phyloP scores from a whole-genome alignment of 1,284 basidiomycete species.

The Puccinia novopanici region DNA sequence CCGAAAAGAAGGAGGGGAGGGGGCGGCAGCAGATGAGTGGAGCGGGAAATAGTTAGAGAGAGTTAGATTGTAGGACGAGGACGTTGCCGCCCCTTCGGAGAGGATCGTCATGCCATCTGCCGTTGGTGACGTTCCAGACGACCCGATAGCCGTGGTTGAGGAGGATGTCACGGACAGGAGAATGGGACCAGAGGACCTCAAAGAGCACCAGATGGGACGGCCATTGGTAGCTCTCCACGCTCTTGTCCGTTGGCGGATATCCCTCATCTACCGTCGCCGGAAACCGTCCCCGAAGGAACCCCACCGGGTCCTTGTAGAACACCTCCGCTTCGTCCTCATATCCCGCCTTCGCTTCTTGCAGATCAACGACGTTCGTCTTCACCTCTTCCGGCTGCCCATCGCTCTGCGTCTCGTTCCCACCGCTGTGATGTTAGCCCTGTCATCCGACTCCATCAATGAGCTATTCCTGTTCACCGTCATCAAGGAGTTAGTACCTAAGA shows the following conservation, averaged over 20 bases:
- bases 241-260: slow-evolving; percentile 68
- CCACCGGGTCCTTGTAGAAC: slow-evolving; percentile 75
- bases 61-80: slow-evolving; percentile 64
- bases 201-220: slow-evolving; percentile 79
- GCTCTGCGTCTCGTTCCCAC: slow-evolving; percentile 49
- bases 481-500: background rate
- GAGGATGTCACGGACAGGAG: slow-evolving; percentile 61
- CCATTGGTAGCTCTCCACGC: slow-evolving; percentile 71
- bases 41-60: background rate
- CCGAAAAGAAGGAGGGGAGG: background rate
- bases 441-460: background rate
- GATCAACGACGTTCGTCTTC: no score
- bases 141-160: slow-evolving; percentile 68
- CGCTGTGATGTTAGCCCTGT: slow-evolving; percentile 54
- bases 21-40: no score
- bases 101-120: slow-evolving; percentile 75
- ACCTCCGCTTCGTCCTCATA: slow-evolving; percentile 81
- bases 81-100: slow-evolving; percentile 73
- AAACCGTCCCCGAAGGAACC: slow-evolving; percentile 70
- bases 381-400: slow-evolving; percentile 29
- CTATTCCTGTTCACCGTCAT: slow-evolving; percentile 14
- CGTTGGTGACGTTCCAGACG: slow-evolving; percentile 69
- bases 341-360: slow-evolving; percentile 58
- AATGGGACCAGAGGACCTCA: slow-evolving; percentile 67
- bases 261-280: slow-evolving; percentile 66